Percentiles rank a stretch among this genome's conserved stretches.
Evolutionary conservation across 345 rosid genomes (phyloP).

Genomic region (Salix caprea): DNA sequence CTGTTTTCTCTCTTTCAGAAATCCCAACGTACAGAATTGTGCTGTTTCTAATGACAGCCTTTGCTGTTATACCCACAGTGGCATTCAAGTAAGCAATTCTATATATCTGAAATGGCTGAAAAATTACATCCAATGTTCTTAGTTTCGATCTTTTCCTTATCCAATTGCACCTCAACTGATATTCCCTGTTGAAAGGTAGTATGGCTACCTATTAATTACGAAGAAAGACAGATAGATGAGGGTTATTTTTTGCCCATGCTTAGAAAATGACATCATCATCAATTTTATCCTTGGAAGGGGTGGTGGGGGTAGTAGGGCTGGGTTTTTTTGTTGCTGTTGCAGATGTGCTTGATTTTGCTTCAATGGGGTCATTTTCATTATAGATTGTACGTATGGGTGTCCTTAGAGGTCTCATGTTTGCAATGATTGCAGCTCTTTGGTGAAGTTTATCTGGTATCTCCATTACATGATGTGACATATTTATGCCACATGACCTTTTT

Average conservation of each 20-base stretch:
- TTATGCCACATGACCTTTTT: not conserved
- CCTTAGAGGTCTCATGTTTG: not conserved
- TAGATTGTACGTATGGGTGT: not conserved
- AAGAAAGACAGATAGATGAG: not conserved
- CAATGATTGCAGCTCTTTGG: not conserved
- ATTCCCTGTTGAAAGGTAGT: not conserved
- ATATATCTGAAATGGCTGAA: not conserved
- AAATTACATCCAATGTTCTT: not conserved
- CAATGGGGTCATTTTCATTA: not conserved
- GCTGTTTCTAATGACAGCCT: constrained; percentile 53
- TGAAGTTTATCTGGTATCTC: constrained; percentile 12
- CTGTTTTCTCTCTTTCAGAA: constrained; percentile 33
- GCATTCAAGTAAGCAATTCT: constrained; percentile 60
- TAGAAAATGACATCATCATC: not conserved
- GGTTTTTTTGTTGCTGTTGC: not conserved
- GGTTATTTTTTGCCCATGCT: not conserved
- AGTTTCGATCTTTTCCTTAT: not conserved
- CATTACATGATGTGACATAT: not conserved
- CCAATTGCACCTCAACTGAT: not conserved
- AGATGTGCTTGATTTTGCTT: not conserved
- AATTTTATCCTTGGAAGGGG: not conserved
- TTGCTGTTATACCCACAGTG: constrained; percentile 83
- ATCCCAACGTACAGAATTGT: constrained; percentile 54
- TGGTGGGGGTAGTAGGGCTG: not conserved
- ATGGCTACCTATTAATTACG: not conserved